Percentiles rank a stretch among this genome's conserved stretches.
Conservation (phyloP, 2,329 filamentous ascomycete genomes). For the Diplodia intermedia region DNA sequence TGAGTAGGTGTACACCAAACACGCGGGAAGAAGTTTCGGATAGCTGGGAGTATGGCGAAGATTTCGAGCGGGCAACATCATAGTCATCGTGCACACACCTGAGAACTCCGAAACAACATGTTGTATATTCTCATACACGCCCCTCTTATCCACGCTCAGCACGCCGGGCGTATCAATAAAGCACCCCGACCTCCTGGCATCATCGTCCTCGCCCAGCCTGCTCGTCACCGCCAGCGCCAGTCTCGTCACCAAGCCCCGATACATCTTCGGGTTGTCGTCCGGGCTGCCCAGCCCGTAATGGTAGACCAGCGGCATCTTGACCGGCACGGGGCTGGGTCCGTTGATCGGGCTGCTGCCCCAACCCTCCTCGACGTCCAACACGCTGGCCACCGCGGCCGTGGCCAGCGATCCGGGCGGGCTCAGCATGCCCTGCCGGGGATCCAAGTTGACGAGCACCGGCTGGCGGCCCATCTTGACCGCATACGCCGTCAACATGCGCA, state of each 20-base stretch:
- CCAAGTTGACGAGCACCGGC: conserved; percentile 83
- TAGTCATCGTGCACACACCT: conserved; percentile 54
- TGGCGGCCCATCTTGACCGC: conserved; percentile 76
- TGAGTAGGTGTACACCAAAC: conserved; percentile 9
- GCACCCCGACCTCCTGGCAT: conserved; percentile 75
- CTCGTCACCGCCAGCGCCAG: conserved; percentile 80
- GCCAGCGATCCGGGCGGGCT: conserved; percentile 75
- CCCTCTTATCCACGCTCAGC: conserved; percentile 67
- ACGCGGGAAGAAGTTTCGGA: not conserved
- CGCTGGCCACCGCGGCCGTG: conserved; percentile 82
- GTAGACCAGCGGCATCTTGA: conserved; percentile 91
- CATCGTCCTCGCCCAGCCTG: conserved; percentile 76
- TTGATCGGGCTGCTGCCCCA: conserved; percentile 92
- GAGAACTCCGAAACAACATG: conserved; percentile 77
- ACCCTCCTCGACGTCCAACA: conserved; percentile 86
- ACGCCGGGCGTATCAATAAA: conserved; percentile 84
- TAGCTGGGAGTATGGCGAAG: not conserved
- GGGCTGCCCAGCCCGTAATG: conserved; percentile 79
- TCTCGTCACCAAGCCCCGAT: conserved; percentile 74
- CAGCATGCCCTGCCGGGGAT: conserved; percentile 72
- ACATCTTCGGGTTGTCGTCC: conserved; percentile 74
- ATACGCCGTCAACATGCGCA: conserved; percentile 79
- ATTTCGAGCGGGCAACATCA: not conserved
- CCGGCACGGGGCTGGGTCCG: conserved; percentile 84
- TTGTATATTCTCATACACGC: conserved; percentile 76